Percentiles rank a stretch among this genome's conserved stretches.
Evolutionary conservation across 1,139 yeast species (phyloP).

Genomic region (Schizosaccharomyces versatilis): DNA sequence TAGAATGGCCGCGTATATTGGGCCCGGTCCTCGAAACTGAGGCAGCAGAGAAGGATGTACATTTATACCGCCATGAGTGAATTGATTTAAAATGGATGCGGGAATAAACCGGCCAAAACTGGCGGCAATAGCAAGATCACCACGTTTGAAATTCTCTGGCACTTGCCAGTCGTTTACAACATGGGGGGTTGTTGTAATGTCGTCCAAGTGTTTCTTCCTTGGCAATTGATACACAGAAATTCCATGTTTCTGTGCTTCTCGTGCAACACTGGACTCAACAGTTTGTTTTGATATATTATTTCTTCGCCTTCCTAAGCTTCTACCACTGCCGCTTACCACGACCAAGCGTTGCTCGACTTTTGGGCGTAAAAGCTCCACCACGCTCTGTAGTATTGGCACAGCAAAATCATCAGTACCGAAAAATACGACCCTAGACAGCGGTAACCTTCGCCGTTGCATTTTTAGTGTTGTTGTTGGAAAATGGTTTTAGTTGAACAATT

Average conservation of each 20-base stretch:
- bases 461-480: neutral
- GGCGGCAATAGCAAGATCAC: slow-evolving; percentile 61
- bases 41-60: slow-evolving; percentile 89
- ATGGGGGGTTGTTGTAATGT: slow-evolving; percentile 19
- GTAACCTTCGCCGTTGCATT: neutral
- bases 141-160: slow-evolving; percentile 15
- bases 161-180: slow-evolving; percentile 3
- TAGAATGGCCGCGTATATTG: slow-evolving; percentile 58
- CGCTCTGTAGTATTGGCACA: slow-evolving; percentile 30
- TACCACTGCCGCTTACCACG: slow-evolving; percentile 45
- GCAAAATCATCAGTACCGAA: slow-evolving; percentile 74
- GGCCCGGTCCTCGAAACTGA: slow-evolving; percentile 69
- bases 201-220: no score
- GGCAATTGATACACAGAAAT: no score
- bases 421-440: slow-evolving; percentile 29
- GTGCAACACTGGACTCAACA: no score
- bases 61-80: slow-evolving; percentile 52
- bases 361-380: slow-evolving; percentile 22
- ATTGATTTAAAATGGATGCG: slow-evolving; percentile 25
- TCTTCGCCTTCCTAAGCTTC: slow-evolving; percentile 41
- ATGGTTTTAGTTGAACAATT: slow-evolving; percentile 1
- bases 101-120: slow-evolving; percentile 77
- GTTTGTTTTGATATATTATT: neutral
- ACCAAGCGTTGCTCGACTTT: slow-evolving; percentile 26
- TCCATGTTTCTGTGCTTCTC: no score